A percentile compares a stretch with the other conserved stretches of the same genome.
Evolutionary conservation across 192 early-diverging fungal genomes (phyloP).

Genomic region (Kickxella alabastrina): DNA sequence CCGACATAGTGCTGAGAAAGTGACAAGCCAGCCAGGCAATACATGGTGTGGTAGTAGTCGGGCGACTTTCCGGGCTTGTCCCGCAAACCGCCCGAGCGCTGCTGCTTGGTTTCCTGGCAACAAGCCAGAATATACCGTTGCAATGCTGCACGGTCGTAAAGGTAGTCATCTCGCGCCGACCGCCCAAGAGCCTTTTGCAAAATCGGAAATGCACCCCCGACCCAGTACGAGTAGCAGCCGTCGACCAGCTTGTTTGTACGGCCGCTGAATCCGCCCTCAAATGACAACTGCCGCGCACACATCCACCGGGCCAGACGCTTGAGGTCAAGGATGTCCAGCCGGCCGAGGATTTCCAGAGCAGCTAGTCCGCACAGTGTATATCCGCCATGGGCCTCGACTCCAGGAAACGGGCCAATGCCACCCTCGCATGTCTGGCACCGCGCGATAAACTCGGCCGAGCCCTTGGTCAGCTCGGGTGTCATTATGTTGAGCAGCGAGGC

Average conservation of each 20-base stretch:
- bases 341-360: slow-evolving; percentile 72
- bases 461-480: slow-evolving; percentile 68
- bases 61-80: slow-evolving; percentile 91
- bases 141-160: slow-evolving; percentile 57
- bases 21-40: slow-evolving; percentile 83
- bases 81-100: slow-evolving; percentile 72
- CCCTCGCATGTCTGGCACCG: slow-evolving; percentile 89
- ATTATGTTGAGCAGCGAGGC: slow-evolving; percentile 79
- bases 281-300: slow-evolving; percentile 69
- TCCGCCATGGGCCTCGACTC: slow-evolving; percentile 90
- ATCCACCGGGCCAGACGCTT: slow-evolving; percentile 68
- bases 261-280: slow-evolving; percentile 96
- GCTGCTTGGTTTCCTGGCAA: slow-evolving; percentile 59
- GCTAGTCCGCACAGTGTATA: slow-evolving; percentile 94
- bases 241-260: slow-evolving; percentile 97
- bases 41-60: slow-evolving; percentile 96
- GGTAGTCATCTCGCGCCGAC: slow-evolving; percentile 37
- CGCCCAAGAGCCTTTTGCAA: slow-evolving; percentile 55
- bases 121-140: slow-evolving; percentile 87
- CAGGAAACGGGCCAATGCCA: slow-evolving; percentile 80
- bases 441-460: slow-evolving; percentile 66
- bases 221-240: slow-evolving; percentile 98
- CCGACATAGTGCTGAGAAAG: slow-evolving; percentile 72
- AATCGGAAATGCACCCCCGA: slow-evolving; percentile 75
- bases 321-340: slow-evolving; percentile 61